These are phyloP conservation scores for Saprolegnia parasitica DNA, from an alignment of 352 stramenopile genomes.

Conservation along the genomic window DNA sequence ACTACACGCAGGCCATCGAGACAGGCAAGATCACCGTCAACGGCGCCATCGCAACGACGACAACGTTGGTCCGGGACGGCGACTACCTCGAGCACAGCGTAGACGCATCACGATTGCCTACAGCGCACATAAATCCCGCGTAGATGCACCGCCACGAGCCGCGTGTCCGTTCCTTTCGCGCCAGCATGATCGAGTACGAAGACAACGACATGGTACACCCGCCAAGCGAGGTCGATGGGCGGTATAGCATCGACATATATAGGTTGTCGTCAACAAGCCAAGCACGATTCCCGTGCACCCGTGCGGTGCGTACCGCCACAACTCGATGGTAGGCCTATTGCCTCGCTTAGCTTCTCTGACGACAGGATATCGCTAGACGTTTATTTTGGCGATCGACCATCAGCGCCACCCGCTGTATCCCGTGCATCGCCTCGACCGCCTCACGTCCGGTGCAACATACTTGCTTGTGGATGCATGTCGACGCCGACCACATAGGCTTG, in stretches of 20 bases:
- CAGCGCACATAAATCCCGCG: background rate
- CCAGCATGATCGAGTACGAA: constrained; percentile 15
- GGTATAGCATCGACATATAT: background rate
- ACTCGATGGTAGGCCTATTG: constrained; percentile 51
- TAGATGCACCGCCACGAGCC: constrained; percentile 24
- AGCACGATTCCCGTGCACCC: constrained; percentile 71
- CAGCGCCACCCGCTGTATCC: constrained; percentile 32
- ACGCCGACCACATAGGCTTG: constrained; percentile 1
- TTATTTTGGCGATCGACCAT: constrained; percentile 28
- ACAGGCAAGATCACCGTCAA: constrained; percentile 67
- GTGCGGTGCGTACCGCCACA: constrained; percentile 66
- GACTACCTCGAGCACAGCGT: constrained; percentile 16
- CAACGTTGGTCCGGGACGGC: constrained; percentile 8
- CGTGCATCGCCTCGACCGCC: constrained; percentile 75
- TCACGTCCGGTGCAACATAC: constrained; percentile 54
- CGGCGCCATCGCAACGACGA: constrained; percentile 19
- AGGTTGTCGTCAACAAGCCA: constrained; percentile 40
- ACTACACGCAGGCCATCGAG: constrained; percentile 42
- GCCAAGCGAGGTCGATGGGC: too few species aligned
- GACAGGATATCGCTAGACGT: constrained; percentile 1
- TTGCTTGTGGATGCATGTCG: background rate
- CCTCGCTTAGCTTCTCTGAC: constrained; percentile 22
- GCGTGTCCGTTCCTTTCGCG: constrained; percentile 32
- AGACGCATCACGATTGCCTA: background rate
- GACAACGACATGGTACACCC: constrained; percentile 13